Base-by-base conservation (phyloP, 2,329 filamentous ascomycete species). In the Achaetomium macrosporum region DNA sequence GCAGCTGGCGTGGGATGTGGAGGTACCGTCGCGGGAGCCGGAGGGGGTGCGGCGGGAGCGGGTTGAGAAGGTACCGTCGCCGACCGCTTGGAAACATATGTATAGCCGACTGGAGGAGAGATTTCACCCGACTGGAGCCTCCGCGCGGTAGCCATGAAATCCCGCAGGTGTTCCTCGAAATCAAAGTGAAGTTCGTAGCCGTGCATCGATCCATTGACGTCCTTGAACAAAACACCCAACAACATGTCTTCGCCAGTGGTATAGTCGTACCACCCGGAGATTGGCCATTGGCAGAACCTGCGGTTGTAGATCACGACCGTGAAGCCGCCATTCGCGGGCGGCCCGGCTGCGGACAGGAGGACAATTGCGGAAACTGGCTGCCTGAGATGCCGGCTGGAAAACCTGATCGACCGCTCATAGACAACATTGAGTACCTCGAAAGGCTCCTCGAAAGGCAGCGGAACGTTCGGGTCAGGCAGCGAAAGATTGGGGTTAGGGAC, bases 201-300 rank as follows among this genome's bases (percentile, higher is more conserved):
- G 8, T 55, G 50, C 12, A 33, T 13, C 2, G 20, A 15, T 7
- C 42, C 16, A 7, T 19, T 15, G 8, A 15, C 31, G 16, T 53
- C 42, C 31, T 17, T 31, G 17, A 52, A 56, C 12, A 5, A 35
- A 16, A 47, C 15, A 3, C 11, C n/a, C 10, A 56, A 19, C 17
- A 29, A 17, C 15, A 37, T 13, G 20, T 50, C 39, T 5, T 10
- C 42, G 9, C 47, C 50, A 2, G 31, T 43, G 17, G 40, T 31
- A 33, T 56, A 57, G 33, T 57, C 54, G 12, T 54, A 16, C 44
- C 52, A 58, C 10, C 39, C 36, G 0, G 51, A 41, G 11, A 59
- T 50, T 5, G 57, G 17, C 50, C 52, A 59, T 17, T 55, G 40
- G 35, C 48, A 51, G 20, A 42, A 53, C 12, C 36, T 43, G 36